Base-by-base conservation (phyloP, 495 filamentous ascomycete species). In the Pseudomonodictys pantanalensis region DNA sequence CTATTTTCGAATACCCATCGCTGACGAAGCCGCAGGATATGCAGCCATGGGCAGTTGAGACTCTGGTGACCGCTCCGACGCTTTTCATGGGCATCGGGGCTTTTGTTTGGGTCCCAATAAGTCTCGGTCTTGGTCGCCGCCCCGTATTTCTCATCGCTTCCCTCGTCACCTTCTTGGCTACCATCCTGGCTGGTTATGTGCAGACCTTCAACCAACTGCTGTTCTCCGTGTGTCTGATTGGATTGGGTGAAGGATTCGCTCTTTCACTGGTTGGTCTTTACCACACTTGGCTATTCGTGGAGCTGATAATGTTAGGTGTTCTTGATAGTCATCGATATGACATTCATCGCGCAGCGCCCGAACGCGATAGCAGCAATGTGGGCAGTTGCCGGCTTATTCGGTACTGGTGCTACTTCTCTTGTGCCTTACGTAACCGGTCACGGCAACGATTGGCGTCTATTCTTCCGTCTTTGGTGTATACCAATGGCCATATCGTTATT, bases 261-360 rank as follows among this genome's bases (percentile, higher is more conserved):
- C 43, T 56, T 22, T 43, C 49, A 35, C 28, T 43, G 17, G 58
- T 62, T 41, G 3, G 58, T 50, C 2, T 2, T 32, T 11, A 28
- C 30, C 24, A 49, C 7, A 2, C 2, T 38, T 25, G 0, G 38
- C 10, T 17, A 35, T 28, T 20, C 33, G 2, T 48, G 10, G 42
- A 0, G 5, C 32, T 45, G 26, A 46, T 15, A 25, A 18, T 32
- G 3, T 9, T n/a, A 63, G 60, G 32, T 22, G 0, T 46, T 58
- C 12, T 53, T 63, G 20, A 58, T 63, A 26, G 42, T 63, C 52
- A 57, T 63, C 46, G 60, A 63, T 35, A 12, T 63, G 11, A 57
- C 60, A 11, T 63, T 63, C 51, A 63, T 63, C 18, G 42, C 51
- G 39, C 60, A 63, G 49, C 47, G 60, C 2, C 60, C 60, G 24